Percentiles rank a stretch among this genome's conserved stretches.
Conservation (phyloP, 1,284 basidiomycete species). For the Ceratobasidium sp. region DNA sequence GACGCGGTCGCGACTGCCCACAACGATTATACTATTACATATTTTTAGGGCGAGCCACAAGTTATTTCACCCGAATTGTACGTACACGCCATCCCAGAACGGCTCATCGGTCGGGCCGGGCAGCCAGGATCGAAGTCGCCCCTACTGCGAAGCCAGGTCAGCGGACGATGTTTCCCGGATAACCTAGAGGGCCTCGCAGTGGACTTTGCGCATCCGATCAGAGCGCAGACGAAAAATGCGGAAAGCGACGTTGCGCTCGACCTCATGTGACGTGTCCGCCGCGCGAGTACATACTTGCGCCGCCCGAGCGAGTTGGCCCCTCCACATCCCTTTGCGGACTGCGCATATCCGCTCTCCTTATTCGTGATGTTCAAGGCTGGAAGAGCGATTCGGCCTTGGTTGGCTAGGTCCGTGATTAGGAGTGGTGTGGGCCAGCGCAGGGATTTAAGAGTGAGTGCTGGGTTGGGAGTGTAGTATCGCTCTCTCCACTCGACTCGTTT, state of each 20-base stretch:
- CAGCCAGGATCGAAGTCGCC: background rate
- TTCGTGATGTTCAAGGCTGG: constrained; percentile 24
- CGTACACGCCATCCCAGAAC: background rate
- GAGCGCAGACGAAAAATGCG: constrained; percentile 10
- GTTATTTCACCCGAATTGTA: background rate
- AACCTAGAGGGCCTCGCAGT: too few species aligned
- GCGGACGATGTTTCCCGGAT: constrained; percentile 19
- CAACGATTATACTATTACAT: background rate
- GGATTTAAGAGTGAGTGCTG: constrained; percentile 43
- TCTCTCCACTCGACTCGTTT: constrained; percentile 1
- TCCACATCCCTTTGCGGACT: constrained; percentile 32
- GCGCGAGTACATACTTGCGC: constrained; percentile 1
- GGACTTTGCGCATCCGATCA: constrained; percentile 45
- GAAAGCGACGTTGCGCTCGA: constrained; percentile 39
- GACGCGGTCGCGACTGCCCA: background rate
- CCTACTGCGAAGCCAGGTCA: constrained; percentile 12
- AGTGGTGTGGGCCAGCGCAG: constrained; percentile 9
- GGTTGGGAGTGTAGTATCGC: background rate
- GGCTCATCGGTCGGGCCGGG: background rate
- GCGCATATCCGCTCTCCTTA: constrained; percentile 16
- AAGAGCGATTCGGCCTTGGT: constrained; percentile 17
- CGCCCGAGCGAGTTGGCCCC: background rate
- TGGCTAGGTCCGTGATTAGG: constrained; percentile 11
- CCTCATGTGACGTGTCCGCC: constrained; percentile 12
- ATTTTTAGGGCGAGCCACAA: constrained; percentile 6